Evolutionary conservation across 345 rosid genomes (phyloP), one percentile per base, ranked within the genome.

Genomic region (Ceriops tagal): DNA sequence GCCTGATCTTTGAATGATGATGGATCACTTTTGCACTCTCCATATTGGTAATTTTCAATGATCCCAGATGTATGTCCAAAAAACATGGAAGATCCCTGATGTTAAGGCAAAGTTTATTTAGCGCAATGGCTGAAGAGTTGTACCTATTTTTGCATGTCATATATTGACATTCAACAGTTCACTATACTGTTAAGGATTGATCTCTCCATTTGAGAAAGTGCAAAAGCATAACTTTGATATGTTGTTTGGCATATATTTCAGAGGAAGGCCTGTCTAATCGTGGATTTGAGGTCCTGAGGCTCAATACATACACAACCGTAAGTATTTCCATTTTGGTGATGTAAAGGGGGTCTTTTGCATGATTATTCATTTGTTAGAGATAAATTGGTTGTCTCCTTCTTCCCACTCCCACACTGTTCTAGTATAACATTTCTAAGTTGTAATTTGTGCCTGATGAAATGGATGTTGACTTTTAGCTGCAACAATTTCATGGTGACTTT

Each of bases 251-350:
- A 37, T 82, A 53, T 76, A 39, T 79, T 84, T 71, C 92, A 95
- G 99, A 90, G 82, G 89, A 86, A 73, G 92, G 93, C 63, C 78
- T 95, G 69, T 87, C 83, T 28, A 79, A 71, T 68, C 97, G 99
- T 72, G 99, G 97, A 53, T 95, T 92, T 82, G 87, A 95, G 72
- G 97, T 95, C 65, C 55, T 85, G 65, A 90, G 99, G 80, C 84
- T 95, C 66, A 92, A 95, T 71, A 90, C 99, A 34, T 95, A 95
- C 77, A 83, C 93, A 55, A 95, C 99, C 7, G 99, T 95, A 83
- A 88, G 93, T 81, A 53, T 24, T 77, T 43, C 26, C 37, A 21
- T 49, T 55, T 20, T 73, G 57, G 26, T 64, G 30, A 28, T 49
- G 19, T 46, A 26, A 58, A 4, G 19, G 47, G 28, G 55, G 20